Conservation (phyloP, 257 asterid species). For the Nyctanthes arbortristis region DNA sequence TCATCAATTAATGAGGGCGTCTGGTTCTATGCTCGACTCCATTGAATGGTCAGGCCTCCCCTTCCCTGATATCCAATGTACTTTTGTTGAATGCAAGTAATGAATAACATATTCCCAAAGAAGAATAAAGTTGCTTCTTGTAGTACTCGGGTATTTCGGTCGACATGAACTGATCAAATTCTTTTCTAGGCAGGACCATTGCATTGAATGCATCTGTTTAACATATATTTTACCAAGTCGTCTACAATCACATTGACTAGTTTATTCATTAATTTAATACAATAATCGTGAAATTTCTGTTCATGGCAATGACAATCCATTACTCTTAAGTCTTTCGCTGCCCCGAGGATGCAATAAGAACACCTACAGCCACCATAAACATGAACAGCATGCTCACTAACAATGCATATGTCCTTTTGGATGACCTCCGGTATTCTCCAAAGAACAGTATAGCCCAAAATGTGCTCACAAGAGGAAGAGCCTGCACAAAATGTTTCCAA, state of each 20-base stretch:
- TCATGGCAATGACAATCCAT: neutral
- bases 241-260: too few relatives aligned
- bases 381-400: constrained; percentile 48
- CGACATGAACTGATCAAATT: neutral
- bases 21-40: too few relatives aligned
- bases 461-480: constrained; percentile 65
- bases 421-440: constrained; percentile 57
- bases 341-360: constrained; percentile 57
- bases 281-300: neutral
- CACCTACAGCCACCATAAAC: constrained; percentile 49
- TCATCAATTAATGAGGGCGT: too few relatives aligned
- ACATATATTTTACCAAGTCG: too few relatives aligned
- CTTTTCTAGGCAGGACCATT: neutral
- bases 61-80: too few relatives aligned
- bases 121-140: too few relatives aligned
- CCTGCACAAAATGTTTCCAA: constrained; percentile 26
- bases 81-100: too few relatives aligned
- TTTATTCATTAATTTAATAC: too few relatives aligned
- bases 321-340: constrained; percentile 27
- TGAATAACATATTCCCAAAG: too few relatives aligned
- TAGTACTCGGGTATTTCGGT: too few relatives aligned
- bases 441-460: constrained; percentile 52
- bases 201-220: neutral
- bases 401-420: constrained; percentile 37
- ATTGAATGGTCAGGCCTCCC: too few relatives aligned